Conservation (phyloP, 2,329 filamentous ascomycete species). For the Penicillium hesseltinei region DNA sequence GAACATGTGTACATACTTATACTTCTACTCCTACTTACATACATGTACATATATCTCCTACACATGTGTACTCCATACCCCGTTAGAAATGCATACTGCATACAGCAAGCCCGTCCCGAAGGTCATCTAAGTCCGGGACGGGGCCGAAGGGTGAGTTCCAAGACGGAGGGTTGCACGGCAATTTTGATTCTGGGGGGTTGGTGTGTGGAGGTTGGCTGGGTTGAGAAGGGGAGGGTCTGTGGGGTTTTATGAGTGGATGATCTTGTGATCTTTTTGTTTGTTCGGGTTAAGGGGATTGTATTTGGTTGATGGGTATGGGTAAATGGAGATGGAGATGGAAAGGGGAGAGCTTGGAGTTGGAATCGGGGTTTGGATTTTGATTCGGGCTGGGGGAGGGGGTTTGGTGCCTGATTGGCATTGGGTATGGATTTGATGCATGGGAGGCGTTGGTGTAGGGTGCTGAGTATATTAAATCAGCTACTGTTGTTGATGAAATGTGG, state of each 20-base stretch:
- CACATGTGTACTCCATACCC: not conserved
- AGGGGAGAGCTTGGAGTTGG: not conserved
- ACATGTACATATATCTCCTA: not conserved
- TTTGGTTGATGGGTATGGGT: not conserved
- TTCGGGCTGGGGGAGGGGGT: not conserved
- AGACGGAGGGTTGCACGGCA: not conserved
- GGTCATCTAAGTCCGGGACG: not conserved
- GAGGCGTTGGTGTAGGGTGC: not conserved
- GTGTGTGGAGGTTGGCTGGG: not conserved
- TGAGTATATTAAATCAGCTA: not conserved
- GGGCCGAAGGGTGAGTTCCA: not conserved
- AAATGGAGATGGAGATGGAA: not conserved
- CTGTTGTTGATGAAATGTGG: too few relatives aligned
- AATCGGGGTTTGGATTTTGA: not conserved
- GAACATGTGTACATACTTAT: not conserved
- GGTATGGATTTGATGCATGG: not conserved
- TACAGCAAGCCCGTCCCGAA: not conserved
- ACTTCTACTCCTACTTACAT: not conserved
- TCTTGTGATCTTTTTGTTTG: not conserved
- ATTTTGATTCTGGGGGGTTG: not conserved
- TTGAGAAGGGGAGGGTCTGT: constrained; percentile 4
- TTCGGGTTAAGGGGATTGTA: not conserved
- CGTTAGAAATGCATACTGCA: not conserved
- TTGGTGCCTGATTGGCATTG: not conserved
- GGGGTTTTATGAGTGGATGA: not conserved